Conservation (phyloP, 306 rosid species). For the Cicer cuneatum region DNA sequence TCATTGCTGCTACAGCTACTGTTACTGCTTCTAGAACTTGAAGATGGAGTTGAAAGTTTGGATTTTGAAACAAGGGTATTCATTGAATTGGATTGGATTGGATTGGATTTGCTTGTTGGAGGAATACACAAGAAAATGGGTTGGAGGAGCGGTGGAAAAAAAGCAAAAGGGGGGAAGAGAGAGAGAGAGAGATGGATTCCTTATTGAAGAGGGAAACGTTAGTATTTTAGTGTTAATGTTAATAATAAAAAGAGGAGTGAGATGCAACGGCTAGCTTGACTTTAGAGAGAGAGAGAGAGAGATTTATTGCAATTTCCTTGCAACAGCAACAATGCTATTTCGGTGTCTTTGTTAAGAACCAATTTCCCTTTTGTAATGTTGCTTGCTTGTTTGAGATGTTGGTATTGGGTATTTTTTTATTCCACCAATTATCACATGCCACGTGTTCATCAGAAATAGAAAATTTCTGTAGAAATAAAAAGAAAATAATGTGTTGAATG, state of each 20-base stretch:
- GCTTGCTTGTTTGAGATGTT: conserved; percentile 31
- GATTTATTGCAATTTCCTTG: conserved; percentile 14
- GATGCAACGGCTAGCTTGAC: conserved; percentile 73
- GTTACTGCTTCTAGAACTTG: conserved; percentile 43
- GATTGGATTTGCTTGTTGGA: conserved; percentile 32
- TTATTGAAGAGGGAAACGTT: conserved; percentile 50
- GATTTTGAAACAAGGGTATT: conserved; percentile 40
- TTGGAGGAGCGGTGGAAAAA: conserved; percentile 34
- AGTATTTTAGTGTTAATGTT: conserved; percentile 2
- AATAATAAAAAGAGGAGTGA: neutral
- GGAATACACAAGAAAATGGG: neutral
- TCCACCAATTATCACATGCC: conserved; percentile 19
- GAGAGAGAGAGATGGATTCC: conserved; percentile 38
- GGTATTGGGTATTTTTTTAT: conserved; percentile 1
- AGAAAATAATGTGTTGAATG: too few species aligned
- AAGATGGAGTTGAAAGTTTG: conserved; percentile 32
- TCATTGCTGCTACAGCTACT: conserved; percentile 51
- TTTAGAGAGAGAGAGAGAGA: conserved; percentile 8
- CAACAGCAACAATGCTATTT: neutral
- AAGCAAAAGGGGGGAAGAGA: neutral
- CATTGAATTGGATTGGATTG: conserved; percentile 11
- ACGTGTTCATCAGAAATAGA: neutral
- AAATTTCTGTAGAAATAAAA: neutral
- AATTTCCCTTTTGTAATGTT: conserved; percentile 18
- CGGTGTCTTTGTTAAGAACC: conserved; percentile 37